Conservation (phyloP, 192 early-diverging fungal genomes). For the Mycoemilia scoparia region DNA sequence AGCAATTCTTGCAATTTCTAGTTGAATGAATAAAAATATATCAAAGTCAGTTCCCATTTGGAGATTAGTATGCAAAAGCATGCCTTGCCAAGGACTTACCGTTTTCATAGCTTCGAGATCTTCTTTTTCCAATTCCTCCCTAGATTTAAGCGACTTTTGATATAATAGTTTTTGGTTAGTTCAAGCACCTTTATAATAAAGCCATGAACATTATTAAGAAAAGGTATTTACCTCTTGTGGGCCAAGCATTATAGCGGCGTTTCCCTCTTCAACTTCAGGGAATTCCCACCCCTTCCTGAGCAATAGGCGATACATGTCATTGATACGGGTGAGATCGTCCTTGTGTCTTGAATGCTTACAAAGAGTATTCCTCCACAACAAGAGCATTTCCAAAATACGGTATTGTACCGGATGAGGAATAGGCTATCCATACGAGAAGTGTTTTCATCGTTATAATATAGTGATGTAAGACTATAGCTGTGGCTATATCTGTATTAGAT, state of each 20-base stretch:
- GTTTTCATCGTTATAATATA: no score
- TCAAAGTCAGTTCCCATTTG: background rate
- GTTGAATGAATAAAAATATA: no score
- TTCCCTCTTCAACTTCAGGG: slow-evolving; percentile 17
- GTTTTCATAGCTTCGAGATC: slow-evolving; percentile 47
- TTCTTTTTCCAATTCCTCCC: slow-evolving; percentile 88
- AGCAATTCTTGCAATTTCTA: slow-evolving; percentile 96
- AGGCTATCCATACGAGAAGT: slow-evolving; percentile 16
- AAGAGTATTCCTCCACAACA: slow-evolving; percentile 85
- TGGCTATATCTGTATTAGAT: no score
- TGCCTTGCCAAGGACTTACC: no score
- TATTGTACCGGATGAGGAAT: slow-evolving; percentile 56
- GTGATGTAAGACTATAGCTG: no score
- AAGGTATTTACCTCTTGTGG: no score
- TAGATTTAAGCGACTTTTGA: slow-evolving; percentile 60
- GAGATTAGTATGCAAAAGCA: background rate
- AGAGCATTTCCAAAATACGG: slow-evolving; percentile 78
- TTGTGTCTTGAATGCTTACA: slow-evolving; percentile 76
- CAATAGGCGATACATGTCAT: slow-evolving; percentile 85
- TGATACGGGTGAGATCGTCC: slow-evolving; percentile 83
- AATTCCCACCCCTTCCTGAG: slow-evolving; percentile 58
- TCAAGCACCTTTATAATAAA: no score
- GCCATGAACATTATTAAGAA: no score
- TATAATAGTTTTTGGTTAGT: no score
- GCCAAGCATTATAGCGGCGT: slow-evolving; percentile 22